These are phyloP conservation scores for Effrenium voratum DNA, from an alignment of 73 alveolate genomes.

Conservation along the genomic window DNA sequence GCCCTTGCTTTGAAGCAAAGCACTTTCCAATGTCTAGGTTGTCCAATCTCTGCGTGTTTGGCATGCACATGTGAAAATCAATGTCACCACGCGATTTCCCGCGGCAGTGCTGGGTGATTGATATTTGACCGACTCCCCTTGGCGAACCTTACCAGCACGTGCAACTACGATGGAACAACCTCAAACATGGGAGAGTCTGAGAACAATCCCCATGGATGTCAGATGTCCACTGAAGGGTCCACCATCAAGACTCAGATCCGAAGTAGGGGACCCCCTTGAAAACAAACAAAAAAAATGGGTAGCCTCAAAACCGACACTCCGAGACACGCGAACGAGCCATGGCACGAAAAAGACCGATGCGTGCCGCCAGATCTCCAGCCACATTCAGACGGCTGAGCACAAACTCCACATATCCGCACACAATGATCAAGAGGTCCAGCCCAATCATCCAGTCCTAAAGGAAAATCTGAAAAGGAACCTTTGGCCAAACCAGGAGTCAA, in stretches of 20 bases:
- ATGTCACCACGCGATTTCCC: too few relatives aligned
- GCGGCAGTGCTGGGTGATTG: too few relatives aligned
- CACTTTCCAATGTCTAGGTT: too few relatives aligned
- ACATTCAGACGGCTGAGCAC: background rate
- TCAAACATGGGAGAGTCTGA: too few relatives aligned
- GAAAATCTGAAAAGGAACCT: too few relatives aligned
- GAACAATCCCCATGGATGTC: background rate
- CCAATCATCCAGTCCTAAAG: slow-evolving; percentile 13
- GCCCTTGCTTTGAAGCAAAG: too few relatives aligned
- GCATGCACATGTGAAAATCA: too few relatives aligned
- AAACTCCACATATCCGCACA: background rate
- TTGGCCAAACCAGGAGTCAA: too few relatives aligned
- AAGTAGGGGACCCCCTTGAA: background rate
- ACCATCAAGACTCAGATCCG: background rate
- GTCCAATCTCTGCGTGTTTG: too few relatives aligned
- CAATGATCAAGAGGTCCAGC: background rate
- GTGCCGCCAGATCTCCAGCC: background rate
- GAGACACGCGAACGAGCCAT: background rate
- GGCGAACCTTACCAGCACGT: too few relatives aligned
- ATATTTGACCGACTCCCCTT: too few relatives aligned
- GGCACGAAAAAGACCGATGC: background rate
- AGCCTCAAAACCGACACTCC: background rate
- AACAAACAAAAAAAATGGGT: background rate
- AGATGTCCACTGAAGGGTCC: background rate
- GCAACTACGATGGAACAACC: too few relatives aligned